phyloP scores from a whole-genome alignment of 768 basidiomycete species.

The Naematelia aurantialba region DNA sequence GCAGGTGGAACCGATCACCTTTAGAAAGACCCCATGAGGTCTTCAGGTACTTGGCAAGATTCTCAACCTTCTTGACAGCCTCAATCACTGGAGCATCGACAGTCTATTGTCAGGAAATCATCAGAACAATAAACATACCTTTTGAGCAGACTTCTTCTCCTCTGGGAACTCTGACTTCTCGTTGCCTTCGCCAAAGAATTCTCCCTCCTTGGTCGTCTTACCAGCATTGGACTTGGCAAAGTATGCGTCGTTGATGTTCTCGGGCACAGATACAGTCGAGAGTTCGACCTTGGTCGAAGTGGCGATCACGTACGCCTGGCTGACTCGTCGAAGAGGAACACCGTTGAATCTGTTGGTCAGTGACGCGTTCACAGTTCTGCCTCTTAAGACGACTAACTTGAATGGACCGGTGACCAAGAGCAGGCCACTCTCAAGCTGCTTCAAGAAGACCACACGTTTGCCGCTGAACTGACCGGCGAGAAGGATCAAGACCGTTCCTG shows the following conservation, averaged over 20 bases:
- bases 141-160: slow-evolving; percentile 85
- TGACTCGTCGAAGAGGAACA: slow-evolving; percentile 93
- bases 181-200: slow-evolving; percentile 94
- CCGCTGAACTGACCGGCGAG: slow-evolving; percentile 97
- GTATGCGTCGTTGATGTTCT: slow-evolving; percentile 90
- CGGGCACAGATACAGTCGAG: slow-evolving; percentile 60
- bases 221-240: slow-evolving; percentile 76
- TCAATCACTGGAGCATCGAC: slow-evolving; percentile 61
- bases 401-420: slow-evolving; percentile 94
- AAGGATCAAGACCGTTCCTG: slow-evolving; percentile 91
- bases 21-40: slow-evolving; percentile 90
- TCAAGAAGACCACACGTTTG: slow-evolving; percentile 97
- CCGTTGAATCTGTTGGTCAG: slow-evolving; percentile 64
- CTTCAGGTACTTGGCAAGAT: slow-evolving; percentile 87
- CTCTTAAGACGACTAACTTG: slow-evolving; percentile 57
- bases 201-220: slow-evolving; percentile 80
- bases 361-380: neutral
- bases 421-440: slow-evolving; percentile 81
- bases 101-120: slow-evolving; percentile 24
- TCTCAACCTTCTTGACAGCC: slow-evolving; percentile 83
- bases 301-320: slow-evolving; percentile 98
- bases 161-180: slow-evolving; percentile 80
- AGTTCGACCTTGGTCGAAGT: slow-evolving; percentile 92
- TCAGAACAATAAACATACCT: slow-evolving; percentile 56
- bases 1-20: slow-evolving; percentile 92